Conservation (phyloP, 2,329 filamentous ascomycete genomes). For the Colletotrichum karsti region DNA sequence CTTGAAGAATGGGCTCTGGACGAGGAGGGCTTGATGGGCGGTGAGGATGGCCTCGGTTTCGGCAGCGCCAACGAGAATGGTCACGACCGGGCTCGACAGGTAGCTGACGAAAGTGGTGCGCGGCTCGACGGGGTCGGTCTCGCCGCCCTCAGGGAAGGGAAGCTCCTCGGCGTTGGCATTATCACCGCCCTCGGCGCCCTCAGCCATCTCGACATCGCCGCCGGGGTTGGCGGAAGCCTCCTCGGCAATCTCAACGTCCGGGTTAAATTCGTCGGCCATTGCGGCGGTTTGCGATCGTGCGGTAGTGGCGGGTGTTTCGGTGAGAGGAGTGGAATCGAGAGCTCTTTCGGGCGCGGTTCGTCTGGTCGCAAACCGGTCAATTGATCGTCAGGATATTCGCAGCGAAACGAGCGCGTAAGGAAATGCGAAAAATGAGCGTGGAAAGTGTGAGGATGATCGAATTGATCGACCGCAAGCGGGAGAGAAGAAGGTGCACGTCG, state of each 20-base stretch:
- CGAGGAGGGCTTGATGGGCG: constrained; percentile 82
- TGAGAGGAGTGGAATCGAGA: background rate
- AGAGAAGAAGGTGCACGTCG: background rate
- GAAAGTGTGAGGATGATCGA: background rate
- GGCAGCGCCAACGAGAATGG: constrained; percentile 70
- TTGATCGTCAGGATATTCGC: background rate
- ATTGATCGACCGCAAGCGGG: background rate
- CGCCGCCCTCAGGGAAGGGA: constrained; percentile 47
- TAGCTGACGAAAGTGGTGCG: constrained; percentile 64
- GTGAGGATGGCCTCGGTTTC: constrained; percentile 71
- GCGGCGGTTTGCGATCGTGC: background rate
- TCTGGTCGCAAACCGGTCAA: background rate
- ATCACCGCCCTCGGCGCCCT: constrained; percentile 37
- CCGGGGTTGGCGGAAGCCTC: constrained; percentile 34
- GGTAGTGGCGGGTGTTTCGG: background rate
- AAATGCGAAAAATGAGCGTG: constrained; percentile 3
- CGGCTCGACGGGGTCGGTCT: constrained; percentile 40
- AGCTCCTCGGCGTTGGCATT: constrained; percentile 43
- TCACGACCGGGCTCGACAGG: constrained; percentile 74
- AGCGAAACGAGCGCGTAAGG: background rate
- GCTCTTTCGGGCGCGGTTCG: background rate
- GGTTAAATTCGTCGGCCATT: constrained; percentile 29
- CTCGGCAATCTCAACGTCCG: constrained; percentile 38
- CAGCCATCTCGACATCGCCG: constrained; percentile 50
- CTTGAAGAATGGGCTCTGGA: constrained; percentile 78